phyloP scores from a whole-genome alignment of 192 early-diverging fungal species.

The Coemansia aciculifera region DNA sequence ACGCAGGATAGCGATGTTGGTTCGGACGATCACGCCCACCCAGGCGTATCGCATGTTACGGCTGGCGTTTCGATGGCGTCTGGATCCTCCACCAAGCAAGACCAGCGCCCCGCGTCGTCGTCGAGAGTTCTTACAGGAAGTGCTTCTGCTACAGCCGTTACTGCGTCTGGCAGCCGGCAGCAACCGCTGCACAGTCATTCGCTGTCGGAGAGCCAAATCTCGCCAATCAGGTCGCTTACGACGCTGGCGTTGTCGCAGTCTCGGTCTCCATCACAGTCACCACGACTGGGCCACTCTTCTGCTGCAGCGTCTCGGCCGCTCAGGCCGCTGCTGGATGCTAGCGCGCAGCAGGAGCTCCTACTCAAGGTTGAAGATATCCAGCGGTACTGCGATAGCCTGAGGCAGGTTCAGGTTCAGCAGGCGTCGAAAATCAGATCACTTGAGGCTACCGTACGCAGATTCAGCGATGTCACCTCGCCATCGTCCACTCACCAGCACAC shows the following conservation, averaged over 20 bases:
- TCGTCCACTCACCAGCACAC: background rate
- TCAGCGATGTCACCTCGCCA: slow-evolving; percentile 3
- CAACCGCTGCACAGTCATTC: slow-evolving; percentile 14
- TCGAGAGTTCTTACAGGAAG: background rate
- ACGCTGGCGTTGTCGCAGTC: slow-evolving; percentile 35
- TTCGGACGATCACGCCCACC: background rate
- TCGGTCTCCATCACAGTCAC: background rate
- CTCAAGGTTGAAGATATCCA: slow-evolving; percentile 24
- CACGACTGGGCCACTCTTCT: background rate
- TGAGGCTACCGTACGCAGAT: slow-evolving; percentile 19
- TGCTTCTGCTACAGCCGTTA: background rate
- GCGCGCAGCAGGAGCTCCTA: slow-evolving; percentile 11
- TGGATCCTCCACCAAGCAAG: background rate
- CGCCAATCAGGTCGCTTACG: slow-evolving; percentile 42
- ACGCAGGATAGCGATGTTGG: background rate
- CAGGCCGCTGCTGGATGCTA: background rate
- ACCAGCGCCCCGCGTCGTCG: background rate
- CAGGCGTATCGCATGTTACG: background rate
- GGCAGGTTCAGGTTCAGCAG: slow-evolving; percentile 33
- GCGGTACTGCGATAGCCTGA: slow-evolving; percentile 29
- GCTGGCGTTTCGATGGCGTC: background rate
- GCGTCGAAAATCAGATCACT: slow-evolving; percentile 24
- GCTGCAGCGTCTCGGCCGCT: background rate
- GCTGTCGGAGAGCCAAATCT: slow-evolving; percentile 22
- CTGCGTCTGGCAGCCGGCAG: background rate